Conservation (phyloP, 1,139 yeast genomes). For the Hanseniaspora gamundiae region DNA sequence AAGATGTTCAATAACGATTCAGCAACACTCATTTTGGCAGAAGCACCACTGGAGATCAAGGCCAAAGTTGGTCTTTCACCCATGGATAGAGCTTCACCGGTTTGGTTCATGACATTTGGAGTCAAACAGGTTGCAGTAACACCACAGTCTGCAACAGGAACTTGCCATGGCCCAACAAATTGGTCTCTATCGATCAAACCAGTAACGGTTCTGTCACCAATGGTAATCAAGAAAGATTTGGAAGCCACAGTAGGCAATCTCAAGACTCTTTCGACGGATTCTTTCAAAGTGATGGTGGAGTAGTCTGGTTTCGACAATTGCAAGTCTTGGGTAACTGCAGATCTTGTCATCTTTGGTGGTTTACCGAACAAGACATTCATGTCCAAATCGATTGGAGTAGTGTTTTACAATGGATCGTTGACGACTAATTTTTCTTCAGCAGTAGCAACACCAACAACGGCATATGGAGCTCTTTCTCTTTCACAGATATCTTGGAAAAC, state of each 20-base stretch:
- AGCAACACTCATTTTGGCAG: conserved; percentile 96
- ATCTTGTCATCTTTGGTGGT: conserved; percentile 88
- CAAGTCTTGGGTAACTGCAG: conserved; percentile 55
- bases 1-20: conserved; percentile 81
- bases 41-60: conserved; percentile 79
- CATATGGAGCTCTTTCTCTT: conserved; percentile 93
- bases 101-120: conserved; percentile 40
- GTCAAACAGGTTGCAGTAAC: conserved; percentile 90
- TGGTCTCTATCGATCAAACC: conserved; percentile 97
- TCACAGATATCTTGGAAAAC: conserved; percentile 68
- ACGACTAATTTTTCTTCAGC: conserved; percentile 72
- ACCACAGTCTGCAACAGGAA: conserved; percentile 98
- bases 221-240: conserved; percentile 86
- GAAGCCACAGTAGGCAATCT: conserved; percentile 93
- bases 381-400: conserved; percentile 89
- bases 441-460: conserved; percentile 93
- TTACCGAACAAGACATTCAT: conserved; percentile 96
- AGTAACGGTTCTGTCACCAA: conserved; percentile 94
- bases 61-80: conserved; percentile 95
- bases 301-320: conserved; percentile 39
- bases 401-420: conserved; percentile 60
- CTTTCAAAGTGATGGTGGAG: conserved; percentile 33
- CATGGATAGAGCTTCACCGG: conserved; percentile 97
- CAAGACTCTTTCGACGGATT: conserved; percentile 72
- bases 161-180: conserved; percentile 99